phyloP scores from a whole-genome alignment of 2,329 filamentous ascomycete species.

The Fusarium setosum region DNA sequence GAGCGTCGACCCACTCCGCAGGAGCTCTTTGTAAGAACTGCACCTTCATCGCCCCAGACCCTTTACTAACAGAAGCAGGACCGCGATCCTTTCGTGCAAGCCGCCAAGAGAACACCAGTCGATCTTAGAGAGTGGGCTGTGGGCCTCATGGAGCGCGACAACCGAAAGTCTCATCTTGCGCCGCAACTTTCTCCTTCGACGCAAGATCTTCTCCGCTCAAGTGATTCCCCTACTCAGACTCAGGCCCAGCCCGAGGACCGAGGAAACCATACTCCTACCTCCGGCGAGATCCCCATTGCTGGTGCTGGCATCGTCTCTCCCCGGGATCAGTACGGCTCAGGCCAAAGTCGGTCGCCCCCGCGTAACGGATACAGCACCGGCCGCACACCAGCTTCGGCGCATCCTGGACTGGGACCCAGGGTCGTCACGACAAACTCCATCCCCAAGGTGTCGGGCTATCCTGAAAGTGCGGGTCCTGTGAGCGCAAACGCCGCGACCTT shows the following conservation, averaged over 20 bases:
- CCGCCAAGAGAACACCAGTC: slow-evolving; percentile 95
- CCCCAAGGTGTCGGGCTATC: slow-evolving; percentile 56
- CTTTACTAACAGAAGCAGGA: slow-evolving; percentile 67
- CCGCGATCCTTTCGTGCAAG: slow-evolving; percentile 92
- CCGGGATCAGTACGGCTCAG: slow-evolving; percentile 58
- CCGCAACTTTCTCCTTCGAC: slow-evolving; percentile 83
- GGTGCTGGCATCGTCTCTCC: slow-evolving; percentile 67
- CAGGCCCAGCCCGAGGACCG: slow-evolving; percentile 54
- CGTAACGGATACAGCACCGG: slow-evolving; percentile 59
- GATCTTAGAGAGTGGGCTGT: slow-evolving; percentile 94
- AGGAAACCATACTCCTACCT: slow-evolving; percentile 71
- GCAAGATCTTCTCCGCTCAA: slow-evolving; percentile 77
- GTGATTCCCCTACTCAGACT: slow-evolving; percentile 66
- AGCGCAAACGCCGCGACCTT: slow-evolving; percentile 65
- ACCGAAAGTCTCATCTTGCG: slow-evolving; percentile 92
- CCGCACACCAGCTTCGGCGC: slow-evolving; percentile 53
- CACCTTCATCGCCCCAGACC: background rate
- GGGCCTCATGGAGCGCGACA: slow-evolving; percentile 92
- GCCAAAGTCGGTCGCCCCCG: slow-evolving; percentile 63
- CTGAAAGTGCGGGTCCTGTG: slow-evolving; percentile 52
- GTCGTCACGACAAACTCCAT: slow-evolving; percentile 64
- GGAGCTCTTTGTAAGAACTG: slow-evolving; percentile 82
- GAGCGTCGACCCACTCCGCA: slow-evolving; percentile 91
- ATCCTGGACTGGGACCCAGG: slow-evolving; percentile 66
- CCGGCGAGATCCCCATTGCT: slow-evolving; percentile 77